A percentile compares a stretch with the other conserved stretches of the same genome.
Conservation (phyloP, 2,329 filamentous ascomycete species). For the Sporothrix variecibatus region DNA sequence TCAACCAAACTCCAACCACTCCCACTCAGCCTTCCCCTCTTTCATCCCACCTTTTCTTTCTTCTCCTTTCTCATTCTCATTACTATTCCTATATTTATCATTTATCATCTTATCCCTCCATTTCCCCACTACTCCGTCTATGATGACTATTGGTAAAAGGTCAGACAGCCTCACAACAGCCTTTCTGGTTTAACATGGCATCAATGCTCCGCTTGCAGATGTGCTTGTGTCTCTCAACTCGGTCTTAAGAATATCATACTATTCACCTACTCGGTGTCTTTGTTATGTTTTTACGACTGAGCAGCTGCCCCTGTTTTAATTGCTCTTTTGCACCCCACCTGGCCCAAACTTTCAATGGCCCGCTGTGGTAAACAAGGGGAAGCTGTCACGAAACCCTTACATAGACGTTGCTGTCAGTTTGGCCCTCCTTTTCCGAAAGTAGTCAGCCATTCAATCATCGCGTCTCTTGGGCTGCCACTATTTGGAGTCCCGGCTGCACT, state of each 20-base stretch:
- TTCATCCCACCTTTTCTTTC: not conserved
- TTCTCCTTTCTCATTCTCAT: not conserved
- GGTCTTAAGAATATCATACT: not conserved
- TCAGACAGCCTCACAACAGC: conserved; percentile 42
- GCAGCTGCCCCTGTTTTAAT: conserved; percentile 16
- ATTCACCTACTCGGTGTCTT: not conserved
- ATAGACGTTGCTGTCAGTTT: not conserved
- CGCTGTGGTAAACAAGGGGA: conserved; percentile 17
- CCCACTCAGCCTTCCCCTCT: not conserved
- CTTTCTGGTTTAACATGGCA: conserved; percentile 41
- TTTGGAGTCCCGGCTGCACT: conserved; percentile 11
- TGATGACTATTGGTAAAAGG: conserved; percentile 54
- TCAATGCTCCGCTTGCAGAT: conserved; percentile 16
- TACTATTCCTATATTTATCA: not conserved
- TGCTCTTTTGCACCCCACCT: not conserved
- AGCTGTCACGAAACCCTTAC: conserved; percentile 21
- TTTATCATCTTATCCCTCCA: not conserved
- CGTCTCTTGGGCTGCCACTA: conserved; percentile 18
- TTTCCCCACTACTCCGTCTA: conserved; percentile 35
- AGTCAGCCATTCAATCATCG: not conserved
- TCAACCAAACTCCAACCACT: not conserved
- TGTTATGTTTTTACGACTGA: not conserved
- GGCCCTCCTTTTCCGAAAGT: not conserved
- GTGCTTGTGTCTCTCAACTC: conserved; percentile 20
- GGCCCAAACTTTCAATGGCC: conserved; percentile 20